Evolutionary conservation across 2,329 filamentous ascomycete genomes (phyloP).

Genomic region (Escovopsis sp.): DNA sequence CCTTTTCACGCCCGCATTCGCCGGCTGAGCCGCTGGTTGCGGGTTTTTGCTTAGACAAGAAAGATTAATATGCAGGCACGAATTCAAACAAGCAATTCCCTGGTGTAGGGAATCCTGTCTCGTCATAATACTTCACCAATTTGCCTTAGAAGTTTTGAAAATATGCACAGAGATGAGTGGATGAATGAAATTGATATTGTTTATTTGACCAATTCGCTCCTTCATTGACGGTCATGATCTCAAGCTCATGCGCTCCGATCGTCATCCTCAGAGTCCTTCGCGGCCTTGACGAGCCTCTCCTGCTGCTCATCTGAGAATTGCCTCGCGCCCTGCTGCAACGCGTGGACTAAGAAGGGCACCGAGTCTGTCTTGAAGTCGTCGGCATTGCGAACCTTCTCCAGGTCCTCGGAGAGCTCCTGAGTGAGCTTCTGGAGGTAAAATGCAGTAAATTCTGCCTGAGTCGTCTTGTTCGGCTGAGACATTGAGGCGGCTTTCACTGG

Average conservation of each 20-base stretch:
- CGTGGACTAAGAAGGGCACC: constrained; percentile 50
- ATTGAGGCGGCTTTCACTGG: not conserved
- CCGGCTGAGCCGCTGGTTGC: no score
- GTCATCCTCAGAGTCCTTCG: not conserved
- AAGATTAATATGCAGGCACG: no score
- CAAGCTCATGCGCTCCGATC: not conserved
- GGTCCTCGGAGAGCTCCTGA: constrained; percentile 56
- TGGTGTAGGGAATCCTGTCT: no score
- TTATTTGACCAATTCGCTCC: not conserved
- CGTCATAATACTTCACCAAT: no score
- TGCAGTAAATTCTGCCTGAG: constrained; percentile 35
- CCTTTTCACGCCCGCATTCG: no score
- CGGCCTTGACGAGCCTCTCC: constrained; percentile 11
- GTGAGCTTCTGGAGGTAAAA: constrained; percentile 59
- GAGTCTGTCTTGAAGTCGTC: constrained; percentile 56
- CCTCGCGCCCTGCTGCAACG: constrained; percentile 50
- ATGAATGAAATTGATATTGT: no score
- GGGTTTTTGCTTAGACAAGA: no score
- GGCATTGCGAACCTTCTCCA: constrained; percentile 53
- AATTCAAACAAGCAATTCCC: no score
- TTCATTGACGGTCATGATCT: not conserved
- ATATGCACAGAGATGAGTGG: no score
- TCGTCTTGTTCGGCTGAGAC: not conserved
- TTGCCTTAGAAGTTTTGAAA: no score
- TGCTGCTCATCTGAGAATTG: constrained; percentile 38